Percentiles rank a stretch among this genome's conserved stretches.
phyloP scores from a whole-genome alignment of 768 basidiomycete genomes.

The Mycena maculata region DNA sequence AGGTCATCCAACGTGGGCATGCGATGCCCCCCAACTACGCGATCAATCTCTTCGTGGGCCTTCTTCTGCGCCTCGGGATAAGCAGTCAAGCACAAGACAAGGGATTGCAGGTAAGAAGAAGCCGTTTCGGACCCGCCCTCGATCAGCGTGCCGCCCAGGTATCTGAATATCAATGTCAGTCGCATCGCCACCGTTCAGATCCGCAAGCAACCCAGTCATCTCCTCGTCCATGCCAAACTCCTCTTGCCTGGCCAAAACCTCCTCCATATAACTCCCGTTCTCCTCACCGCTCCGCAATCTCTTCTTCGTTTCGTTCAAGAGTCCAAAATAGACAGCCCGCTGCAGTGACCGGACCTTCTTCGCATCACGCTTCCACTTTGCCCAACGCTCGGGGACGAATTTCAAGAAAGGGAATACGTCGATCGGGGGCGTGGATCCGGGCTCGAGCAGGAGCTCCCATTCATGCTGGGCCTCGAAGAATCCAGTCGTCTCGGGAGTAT shows the following conservation, averaged over 20 bases:
- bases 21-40: conserved; percentile 39
- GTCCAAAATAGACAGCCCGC: conserved; percentile 42
- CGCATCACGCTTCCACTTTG: conserved; percentile 46
- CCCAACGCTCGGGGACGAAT: conserved; percentile 49
- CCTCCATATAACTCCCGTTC: conserved; percentile 49
- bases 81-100: conserved; percentile 40
- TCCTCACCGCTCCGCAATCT: conserved; percentile 40
- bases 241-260: conserved; percentile 35
- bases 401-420: conserved; percentile 49
- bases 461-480: conserved; percentile 43
- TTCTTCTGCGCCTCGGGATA: conserved; percentile 43
- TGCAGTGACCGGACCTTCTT: conserved; percentile 39
- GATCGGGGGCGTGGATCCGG: conserved; percentile 49
- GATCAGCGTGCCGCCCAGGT: conserved; percentile 45
- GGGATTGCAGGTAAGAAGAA: conserved; percentile 37
- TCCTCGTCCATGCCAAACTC: conserved; percentile 22
- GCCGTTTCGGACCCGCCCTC: conserved; percentile 48
- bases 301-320: conserved; percentile 41
- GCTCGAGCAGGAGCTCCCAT: conserved; percentile 43
- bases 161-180: conserved; percentile 30
- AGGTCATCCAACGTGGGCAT: conserved; percentile 37
- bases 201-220: conserved; percentile 9
- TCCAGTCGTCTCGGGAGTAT: conserved; percentile 38
- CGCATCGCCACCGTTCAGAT: too few species aligned
- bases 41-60: conserved; percentile 44